Evolutionary conservation across 495 filamentous ascomycete genomes (phyloP).

Genomic region (Xylaria intraflava): DNA sequence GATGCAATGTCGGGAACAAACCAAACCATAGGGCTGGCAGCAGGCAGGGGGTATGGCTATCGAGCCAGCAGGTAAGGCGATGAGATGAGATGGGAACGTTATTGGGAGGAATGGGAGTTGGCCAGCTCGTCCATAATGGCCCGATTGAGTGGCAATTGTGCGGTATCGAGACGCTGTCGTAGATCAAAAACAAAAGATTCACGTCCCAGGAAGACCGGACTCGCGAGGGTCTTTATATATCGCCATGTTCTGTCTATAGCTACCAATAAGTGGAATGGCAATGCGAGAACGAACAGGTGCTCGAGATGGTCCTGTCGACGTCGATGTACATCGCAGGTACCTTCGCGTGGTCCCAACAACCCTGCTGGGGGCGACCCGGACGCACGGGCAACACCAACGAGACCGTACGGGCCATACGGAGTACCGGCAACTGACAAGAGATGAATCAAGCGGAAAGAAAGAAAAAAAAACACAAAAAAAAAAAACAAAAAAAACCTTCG

Average conservation of each 20-base stretch:
- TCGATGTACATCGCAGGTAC: not conserved
- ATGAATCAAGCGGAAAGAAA: not conserved
- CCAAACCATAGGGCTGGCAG: conserved; percentile 2
- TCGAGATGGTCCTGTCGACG: not conserved
- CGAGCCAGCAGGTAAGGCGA: not conserved
- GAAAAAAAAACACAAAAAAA: conserved; percentile 13
- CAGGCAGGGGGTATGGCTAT: not conserved
- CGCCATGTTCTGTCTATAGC: not conserved
- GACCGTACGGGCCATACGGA: conserved; percentile 3
- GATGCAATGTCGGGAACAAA: conserved; percentile 7
- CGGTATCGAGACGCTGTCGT: not conserved
- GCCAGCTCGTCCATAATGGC: not conserved
- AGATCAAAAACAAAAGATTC: not conserved
- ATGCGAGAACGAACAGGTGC: not conserved
- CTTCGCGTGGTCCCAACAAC: conserved; percentile 1
- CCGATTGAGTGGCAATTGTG: not conserved
- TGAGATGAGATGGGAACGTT: not conserved
- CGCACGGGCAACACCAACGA: conserved; percentile 1
- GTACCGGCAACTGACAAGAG: not conserved
- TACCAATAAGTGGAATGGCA: not conserved
- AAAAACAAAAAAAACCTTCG: conserved; percentile 18
- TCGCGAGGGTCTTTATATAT: conserved; percentile 8
- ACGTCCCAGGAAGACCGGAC: not conserved
- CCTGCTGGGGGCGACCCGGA: conserved; percentile 6
- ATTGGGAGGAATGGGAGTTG: not conserved